These are phyloP conservation scores for Fusarium citri DNA, from an alignment of 2,329 filamentous ascomycete genomes.

Conservation along the genomic window DNA sequence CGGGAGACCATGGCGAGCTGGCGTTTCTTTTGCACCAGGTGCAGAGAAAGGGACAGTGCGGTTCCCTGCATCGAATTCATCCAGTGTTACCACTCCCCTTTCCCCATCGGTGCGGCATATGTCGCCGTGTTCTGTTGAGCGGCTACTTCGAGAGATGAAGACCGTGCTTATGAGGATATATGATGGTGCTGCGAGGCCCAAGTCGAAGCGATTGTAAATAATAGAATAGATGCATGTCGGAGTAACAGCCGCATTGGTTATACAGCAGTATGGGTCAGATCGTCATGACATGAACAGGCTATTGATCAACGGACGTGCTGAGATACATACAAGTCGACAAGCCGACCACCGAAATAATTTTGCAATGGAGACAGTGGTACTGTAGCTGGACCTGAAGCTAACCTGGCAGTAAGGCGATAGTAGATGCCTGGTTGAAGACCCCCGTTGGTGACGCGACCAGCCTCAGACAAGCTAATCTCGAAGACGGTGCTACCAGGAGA, in stretches of 20 bases:
- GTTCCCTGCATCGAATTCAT: conserved; percentile 48
- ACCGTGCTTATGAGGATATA: background rate
- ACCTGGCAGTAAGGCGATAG: conserved; percentile 18
- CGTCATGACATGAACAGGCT: background rate
- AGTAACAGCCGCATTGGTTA: background rate
- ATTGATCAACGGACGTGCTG: background rate
- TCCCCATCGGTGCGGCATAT: conserved; percentile 33
- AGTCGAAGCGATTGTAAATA: background rate
- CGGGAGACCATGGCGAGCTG: conserved; percentile 45
- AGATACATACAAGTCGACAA: background rate
- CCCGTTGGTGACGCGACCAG: conserved; percentile 37
- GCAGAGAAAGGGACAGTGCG: conserved; percentile 37
- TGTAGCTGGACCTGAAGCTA: conserved; percentile 11
- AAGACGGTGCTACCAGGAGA: conserved; percentile 45
- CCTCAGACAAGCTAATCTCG: conserved; percentile 44
- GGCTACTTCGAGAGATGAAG: conserved; percentile 2
- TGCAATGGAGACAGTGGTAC: background rate
- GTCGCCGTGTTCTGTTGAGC: conserved; percentile 29
- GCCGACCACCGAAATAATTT: background rate
- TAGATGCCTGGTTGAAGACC: conserved; percentile 25
- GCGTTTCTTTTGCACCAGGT: conserved; percentile 41
- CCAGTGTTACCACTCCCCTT: conserved; percentile 41
- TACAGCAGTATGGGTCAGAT: background rate
- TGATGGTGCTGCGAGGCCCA: background rate
- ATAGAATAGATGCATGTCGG: background rate